Percentiles rank a stretch among this genome's conserved stretches.
Evolutionary conservation across 1,139 yeast species (phyloP).

Genomic region (Arxiozyma slooffiae): DNA sequence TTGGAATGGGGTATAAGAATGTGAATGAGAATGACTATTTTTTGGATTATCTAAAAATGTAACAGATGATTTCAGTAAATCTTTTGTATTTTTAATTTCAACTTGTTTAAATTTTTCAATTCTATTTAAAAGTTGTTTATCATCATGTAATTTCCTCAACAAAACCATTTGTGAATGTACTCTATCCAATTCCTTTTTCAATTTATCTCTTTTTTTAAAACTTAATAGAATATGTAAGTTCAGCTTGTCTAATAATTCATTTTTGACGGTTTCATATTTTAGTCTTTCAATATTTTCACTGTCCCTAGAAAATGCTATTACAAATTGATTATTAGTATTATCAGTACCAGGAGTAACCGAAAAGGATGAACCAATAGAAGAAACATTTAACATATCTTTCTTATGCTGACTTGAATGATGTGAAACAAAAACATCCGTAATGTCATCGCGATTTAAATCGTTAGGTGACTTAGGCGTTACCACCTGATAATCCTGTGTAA

Average conservation of each 20-base stretch:
- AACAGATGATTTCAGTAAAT: not conserved
- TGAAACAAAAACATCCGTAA: not conserved
- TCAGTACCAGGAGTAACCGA: not conserved
- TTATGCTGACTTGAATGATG: not conserved
- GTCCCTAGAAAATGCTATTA: conserved; percentile 10
- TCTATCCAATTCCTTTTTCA: conserved; percentile 55
- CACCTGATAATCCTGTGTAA: conserved; percentile 27
- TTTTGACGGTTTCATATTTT: conserved; percentile 25
- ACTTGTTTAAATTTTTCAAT: conserved; percentile 22
- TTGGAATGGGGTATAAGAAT: not conserved
- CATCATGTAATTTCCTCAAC: conserved; percentile 46
- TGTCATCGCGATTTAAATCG: conserved; percentile 12
- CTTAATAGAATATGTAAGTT: conserved; percentile 63
- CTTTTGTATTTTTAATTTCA: not conserved
- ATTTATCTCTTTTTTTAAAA: conserved; percentile 51
- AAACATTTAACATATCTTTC: not conserved
- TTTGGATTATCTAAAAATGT: not conserved
- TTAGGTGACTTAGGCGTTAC: conserved; percentile 37
- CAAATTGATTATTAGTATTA: conserved; percentile 2
- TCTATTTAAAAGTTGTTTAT: conserved; percentile 24
- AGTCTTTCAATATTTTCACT: conserved; percentile 27
- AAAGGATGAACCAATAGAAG: conserved; percentile 11
- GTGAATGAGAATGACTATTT: not conserved
- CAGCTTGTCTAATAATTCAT: conserved; percentile 35
- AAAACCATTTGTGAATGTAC: conserved; percentile 53